Evolutionary conservation across 768 basidiomycete species (phyloP).

Genomic region (Mycena galopus): DNA sequence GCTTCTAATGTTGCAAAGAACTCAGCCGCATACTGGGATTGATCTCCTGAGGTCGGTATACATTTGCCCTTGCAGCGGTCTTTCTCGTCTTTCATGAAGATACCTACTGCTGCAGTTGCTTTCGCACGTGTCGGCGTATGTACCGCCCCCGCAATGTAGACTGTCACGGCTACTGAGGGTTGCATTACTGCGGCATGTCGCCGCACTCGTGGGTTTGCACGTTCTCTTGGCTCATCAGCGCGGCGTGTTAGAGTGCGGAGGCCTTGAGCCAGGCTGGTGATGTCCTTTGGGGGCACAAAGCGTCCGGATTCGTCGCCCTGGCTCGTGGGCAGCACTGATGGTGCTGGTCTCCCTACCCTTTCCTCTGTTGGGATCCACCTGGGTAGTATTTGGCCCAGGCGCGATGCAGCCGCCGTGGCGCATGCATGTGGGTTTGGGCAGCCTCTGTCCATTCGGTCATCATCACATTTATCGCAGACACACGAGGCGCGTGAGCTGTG

Average conservation of each 20-base stretch:
- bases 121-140: background rate
- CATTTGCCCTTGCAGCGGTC: no score
- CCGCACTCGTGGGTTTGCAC: background rate
- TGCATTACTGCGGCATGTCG: background rate
- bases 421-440: conserved; percentile 31
- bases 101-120: no score
- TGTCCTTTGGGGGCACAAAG: background rate
- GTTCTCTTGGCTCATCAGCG: background rate
- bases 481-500: background rate
- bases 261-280: background rate
- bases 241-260: background rate
- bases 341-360: no score
- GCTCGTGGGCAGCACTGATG: no score
- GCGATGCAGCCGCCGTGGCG: background rate
- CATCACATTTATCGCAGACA: conserved; percentile 12
- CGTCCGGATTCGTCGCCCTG: no score
- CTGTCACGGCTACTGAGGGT: no score
- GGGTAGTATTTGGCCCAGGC: background rate
- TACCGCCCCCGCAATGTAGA: no score
- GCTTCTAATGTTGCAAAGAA: no score
- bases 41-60: background rate
- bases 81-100: no score
- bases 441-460: background rate
- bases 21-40: background rate
- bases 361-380: no score